Evolutionary conservation across 1,284 basidiomycete species (phyloP), one percentile per base, ranked within the genome.

Genomic region (Austroboletus niveus): DNA sequence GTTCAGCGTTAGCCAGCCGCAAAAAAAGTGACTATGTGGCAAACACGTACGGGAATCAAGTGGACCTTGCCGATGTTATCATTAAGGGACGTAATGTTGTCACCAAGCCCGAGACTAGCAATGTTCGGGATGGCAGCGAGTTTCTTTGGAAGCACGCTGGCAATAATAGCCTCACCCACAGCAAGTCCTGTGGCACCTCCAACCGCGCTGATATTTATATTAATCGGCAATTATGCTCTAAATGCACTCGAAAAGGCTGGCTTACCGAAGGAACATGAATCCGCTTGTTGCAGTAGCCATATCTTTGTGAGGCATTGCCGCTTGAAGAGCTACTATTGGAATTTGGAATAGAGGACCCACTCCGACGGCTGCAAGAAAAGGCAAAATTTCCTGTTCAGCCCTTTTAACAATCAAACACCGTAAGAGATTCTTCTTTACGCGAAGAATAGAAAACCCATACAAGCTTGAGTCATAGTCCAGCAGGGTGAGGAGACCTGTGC

Each of bases 221-320:
- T 47, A 29, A 42, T 24, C 6, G 3, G 12, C 34, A 32, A 9
- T 15, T 12, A 14, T 24, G 30, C 11, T n/a, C 8, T 22, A 20
- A 39, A 2, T 5, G 10, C 8, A 14, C 11, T 4, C 24, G 17
- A 1, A 6, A 9, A 12, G 1, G 10, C 4, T 24, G 20, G 12
- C 53, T 44, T 29, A 57, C 60, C 57, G 57, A 84, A 90, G 70
- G 60, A 92, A 84, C 17, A 81, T 80, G 62, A 85, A 87, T 0
- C 83, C 81, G 2, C 79, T 72, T 0, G 89, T 89, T 53, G 80
- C 83, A 0, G 89, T 89, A 1, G 87, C 85, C 87, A 91, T 88
- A 58, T 90, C 87, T 59, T 82, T 84, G 22, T 87, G 60, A 0
- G 89, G 89, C 87, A 92, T 91, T 0, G 88, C 84, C 1, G 87